Base-by-base conservation (phyloP, 2,329 filamentous ascomycete genomes). In the Tolypocladium paradoxum region DNA sequence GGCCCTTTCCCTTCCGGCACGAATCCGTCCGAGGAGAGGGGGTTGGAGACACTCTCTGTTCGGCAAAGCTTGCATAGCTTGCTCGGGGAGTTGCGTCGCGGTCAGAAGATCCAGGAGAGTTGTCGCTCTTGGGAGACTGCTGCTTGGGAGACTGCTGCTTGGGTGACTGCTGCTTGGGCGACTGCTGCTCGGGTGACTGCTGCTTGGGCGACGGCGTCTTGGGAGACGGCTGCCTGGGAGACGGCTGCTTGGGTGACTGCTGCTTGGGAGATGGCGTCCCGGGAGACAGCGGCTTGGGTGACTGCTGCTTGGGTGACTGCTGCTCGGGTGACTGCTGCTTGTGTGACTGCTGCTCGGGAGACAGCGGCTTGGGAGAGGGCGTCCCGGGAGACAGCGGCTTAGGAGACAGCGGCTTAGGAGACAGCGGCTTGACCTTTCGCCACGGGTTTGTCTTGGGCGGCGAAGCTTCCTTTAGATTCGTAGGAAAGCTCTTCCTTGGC, bases 381-480 rank as follows among this genome's bases (percentile, higher is more conserved):
- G 29, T 29, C 43, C 11, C 14, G 2, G 24, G 27, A 33, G 18
- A 47, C 5, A 18, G 27, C 27, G 31, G 20, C 9, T 27, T 18
- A 4, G 43, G 43, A 20, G 43, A 18, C 18, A 16, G 8, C 18
- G 43, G 31, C 22, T 37, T 53, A 14, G 35, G 29, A 16, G 38
- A 47, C n/a, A 12, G 49, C n/a, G 29, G 20, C 27, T 53, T 38
- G 33, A 27, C 46, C 31, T 24, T 52, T 35, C 53, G 50, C 67
- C 67, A 70, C 31, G 67, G 67, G 53, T 67, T 70, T 6, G 56
- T 56, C 47, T 61, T 66, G 6, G 67, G 67, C 7, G 66, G 66
- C 4, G 65, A 68, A 5, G 67, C 66, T 35, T 66, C 67, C 29
- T 59, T 62, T 18, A 69, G 55, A 14, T 55, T 57, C 35, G 58